Evolutionary conservation across 805 yeast species (phyloP).

Genomic region (Komagataella pseudopastoris): DNA sequence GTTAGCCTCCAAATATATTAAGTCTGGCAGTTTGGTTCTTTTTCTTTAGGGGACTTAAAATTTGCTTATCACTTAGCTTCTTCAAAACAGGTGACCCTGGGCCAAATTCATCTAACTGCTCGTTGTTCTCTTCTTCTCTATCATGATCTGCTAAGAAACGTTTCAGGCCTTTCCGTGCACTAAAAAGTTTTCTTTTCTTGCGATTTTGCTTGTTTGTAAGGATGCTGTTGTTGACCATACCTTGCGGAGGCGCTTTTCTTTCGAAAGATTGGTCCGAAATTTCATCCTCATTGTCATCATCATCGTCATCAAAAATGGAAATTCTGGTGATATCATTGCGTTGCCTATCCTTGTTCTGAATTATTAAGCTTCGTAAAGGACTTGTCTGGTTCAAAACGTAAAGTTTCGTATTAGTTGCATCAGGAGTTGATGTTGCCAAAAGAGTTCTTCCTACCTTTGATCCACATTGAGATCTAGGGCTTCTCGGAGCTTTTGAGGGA

Average conservation of each 20-base stretch:
- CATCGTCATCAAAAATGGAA: constrained; percentile 3
- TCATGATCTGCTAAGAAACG: constrained; percentile 4
- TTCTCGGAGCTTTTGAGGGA: neutral
- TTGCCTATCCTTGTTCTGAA: neutral
- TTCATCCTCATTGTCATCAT: constrained; percentile 2
- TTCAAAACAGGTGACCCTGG: constrained; percentile 10
- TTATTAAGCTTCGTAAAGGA: neutral
- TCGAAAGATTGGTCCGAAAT: constrained; percentile 1
- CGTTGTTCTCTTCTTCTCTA: constrained; percentile 2
- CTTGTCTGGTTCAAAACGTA: neutral
- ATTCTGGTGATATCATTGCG: neutral
- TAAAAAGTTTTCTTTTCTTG: constrained; percentile 1
- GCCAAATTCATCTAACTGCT: constrained; percentile 1
- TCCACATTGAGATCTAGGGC: neutral
- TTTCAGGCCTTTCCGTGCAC: constrained; percentile 1
- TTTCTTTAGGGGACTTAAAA: neutral
- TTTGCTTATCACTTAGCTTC: constrained; percentile 7
- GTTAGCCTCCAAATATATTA: neutral
- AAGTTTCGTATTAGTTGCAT: constrained; percentile 1
- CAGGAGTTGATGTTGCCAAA: constrained; percentile 6
- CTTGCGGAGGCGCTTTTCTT: neutral
- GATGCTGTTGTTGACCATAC: neutral
- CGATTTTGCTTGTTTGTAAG: constrained; percentile 4
- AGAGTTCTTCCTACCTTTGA: neutral
- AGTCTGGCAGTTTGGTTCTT: neutral